A percentile compares a stretch with the other conserved stretches of the same genome.
These are phyloP conservation scores for Podospora australis DNA, from an alignment of 495 filamentous ascomycete species.

Conservation along the genomic window DNA sequence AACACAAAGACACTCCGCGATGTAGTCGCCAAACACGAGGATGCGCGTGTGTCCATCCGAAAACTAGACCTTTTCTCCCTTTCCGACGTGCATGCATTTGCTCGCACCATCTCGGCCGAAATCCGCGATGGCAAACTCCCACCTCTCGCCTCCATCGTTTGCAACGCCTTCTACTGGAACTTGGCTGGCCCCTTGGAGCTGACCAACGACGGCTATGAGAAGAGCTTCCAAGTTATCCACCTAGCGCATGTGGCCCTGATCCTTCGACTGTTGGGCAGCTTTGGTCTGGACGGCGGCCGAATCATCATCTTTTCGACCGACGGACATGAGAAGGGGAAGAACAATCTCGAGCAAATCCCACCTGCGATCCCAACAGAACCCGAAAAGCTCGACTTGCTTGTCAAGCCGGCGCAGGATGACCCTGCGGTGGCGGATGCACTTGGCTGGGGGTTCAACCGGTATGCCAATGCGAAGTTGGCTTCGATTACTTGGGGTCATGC, in stretches of 20 bases:
- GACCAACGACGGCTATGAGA: constrained; percentile 38
- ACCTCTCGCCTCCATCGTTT: constrained; percentile 33
- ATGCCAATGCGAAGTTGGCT: constrained; percentile 39
- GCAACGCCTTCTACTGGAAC: constrained; percentile 43
- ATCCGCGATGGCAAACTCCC: constrained; percentile 30
- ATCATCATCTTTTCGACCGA: constrained; percentile 39
- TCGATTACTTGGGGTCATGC: constrained; percentile 40
- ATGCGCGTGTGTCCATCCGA: constrained; percentile 31
- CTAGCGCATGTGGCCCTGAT: constrained; percentile 39
- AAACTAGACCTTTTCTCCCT: constrained; percentile 37
- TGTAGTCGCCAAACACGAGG: constrained; percentile 25
- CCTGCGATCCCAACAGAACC: constrained; percentile 25
- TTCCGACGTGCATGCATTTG: constrained; percentile 31
- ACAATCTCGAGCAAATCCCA: constrained; percentile 31
- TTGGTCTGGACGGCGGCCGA: constrained; percentile 32
- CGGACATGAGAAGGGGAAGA: constrained; percentile 36
- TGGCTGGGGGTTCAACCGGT: constrained; percentile 39
- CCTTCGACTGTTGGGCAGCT: constrained; percentile 37
- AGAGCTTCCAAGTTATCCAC: constrained; percentile 40
- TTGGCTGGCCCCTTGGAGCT: constrained; percentile 29
- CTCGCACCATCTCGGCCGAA: constrained; percentile 18
- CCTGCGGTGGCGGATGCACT: constrained; percentile 21
- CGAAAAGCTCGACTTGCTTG: constrained; percentile 20
- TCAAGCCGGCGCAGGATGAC: constrained; percentile 12
- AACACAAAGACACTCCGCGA: constrained; percentile 38